Evolutionary conservation across 208 protist species (phyloP).

Genomic region (Phytomonas sp.): DNA sequence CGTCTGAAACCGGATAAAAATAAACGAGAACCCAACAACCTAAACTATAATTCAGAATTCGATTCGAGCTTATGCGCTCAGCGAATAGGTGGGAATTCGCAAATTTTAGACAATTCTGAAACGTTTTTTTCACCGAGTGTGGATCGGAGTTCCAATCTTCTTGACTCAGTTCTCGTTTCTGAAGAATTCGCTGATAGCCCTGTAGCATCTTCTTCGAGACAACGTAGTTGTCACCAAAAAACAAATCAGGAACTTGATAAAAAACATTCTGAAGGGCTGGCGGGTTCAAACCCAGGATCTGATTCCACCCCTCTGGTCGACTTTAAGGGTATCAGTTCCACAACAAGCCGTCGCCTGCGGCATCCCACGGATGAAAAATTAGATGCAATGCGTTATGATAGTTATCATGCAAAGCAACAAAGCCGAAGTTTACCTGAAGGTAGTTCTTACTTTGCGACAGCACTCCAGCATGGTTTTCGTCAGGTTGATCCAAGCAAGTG

Average conservation of each 20-base stretch:
- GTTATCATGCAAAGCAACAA: neutral
- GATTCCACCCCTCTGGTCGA: neutral
- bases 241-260: neutral
- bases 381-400: neutral
- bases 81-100: neutral
- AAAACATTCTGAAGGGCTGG: neutral
- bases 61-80: neutral
- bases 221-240: neutral
- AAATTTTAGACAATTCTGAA: neutral
- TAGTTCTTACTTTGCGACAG: neutral
- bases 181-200: neutral
- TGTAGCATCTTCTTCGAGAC: neutral
- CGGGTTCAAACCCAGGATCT: neutral
- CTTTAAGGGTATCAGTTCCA: neutral
- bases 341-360: neutral
- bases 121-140: slow-evolving; percentile 1
- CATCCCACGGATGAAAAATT: neutral
- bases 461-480: neutral
- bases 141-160: neutral
- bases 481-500: neutral
- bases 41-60: neutral
- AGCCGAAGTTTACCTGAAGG: slow-evolving; percentile 2
- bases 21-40: neutral
- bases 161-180: neutral
- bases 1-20: neutral